A percentile compares a stretch with the other conserved stretches of the same genome.
These are phyloP conservation scores for Linnemannia elongata DNA, from an alignment of 192 early-diverging fungal genomes.

Conservation along the genomic window DNA sequence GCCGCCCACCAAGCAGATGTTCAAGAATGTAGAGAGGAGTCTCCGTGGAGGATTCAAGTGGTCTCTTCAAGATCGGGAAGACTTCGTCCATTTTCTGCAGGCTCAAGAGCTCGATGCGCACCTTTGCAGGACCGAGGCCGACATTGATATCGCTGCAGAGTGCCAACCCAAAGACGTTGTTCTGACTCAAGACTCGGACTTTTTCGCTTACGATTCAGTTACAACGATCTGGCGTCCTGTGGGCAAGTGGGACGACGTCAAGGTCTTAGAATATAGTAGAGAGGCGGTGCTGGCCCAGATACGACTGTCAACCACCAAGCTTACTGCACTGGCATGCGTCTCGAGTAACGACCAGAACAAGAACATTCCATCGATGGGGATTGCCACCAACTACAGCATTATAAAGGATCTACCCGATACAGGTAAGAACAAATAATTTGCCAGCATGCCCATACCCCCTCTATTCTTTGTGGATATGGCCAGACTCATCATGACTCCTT, in stretches of 20 bases:
- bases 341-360: background rate
- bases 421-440: constrained; percentile 9
- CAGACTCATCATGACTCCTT: background rate
- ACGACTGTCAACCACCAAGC: constrained; percentile 4
- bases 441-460: background rate
- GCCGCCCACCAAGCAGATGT: background rate
- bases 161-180: constrained; percentile 10
- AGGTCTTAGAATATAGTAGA: constrained; percentile 3
- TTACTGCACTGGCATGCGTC: constrained; percentile 14
- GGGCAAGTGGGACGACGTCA: background rate
- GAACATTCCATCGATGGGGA: background rate
- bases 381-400: constrained; percentile 10
- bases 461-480: background rate
- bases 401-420: background rate
- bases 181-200: constrained; percentile 13
- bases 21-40: constrained; percentile 6
- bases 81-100: background rate
- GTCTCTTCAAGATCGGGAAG: background rate
- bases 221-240: background rate
- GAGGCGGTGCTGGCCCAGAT: background rate
- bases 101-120: background rate
- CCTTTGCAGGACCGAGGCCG: constrained; percentile 2
- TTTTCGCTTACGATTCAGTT: background rate
- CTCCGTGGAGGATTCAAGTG: constrained; percentile 11
- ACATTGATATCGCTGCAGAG: background rate